Evolutionary conservation across 2,329 filamentous ascomycete genomes (phyloP).

Genomic region (Penicillium expansum): DNA sequence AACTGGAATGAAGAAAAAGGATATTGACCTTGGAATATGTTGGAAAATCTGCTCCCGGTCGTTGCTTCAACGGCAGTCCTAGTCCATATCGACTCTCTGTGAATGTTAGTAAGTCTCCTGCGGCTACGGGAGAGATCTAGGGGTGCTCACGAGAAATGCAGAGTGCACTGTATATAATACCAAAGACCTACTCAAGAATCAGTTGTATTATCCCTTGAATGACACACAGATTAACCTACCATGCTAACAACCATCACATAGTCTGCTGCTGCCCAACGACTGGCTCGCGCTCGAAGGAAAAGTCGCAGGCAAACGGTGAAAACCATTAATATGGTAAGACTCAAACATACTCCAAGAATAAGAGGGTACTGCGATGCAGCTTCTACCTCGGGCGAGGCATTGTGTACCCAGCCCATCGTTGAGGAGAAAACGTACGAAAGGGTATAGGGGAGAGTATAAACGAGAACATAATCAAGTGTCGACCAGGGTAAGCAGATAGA

Average conservation of each 20-base stretch:
- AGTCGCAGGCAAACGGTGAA: slow-evolving; percentile 44
- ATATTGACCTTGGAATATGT: slow-evolving; percentile 44
- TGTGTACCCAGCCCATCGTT: slow-evolving; percentile 52
- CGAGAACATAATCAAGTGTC: neutral
- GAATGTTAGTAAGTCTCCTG: neutral
- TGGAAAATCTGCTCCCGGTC: slow-evolving; percentile 46
- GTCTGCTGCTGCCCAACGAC: slow-evolving; percentile 51
- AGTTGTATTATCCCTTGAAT: neutral
- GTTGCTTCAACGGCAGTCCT: slow-evolving; percentile 46
- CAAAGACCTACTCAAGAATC: slow-evolving; percentile 43
- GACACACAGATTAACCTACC: slow-evolving; percentile 20
- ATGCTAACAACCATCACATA: slow-evolving; percentile 41
- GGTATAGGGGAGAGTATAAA: neutral
- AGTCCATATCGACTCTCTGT: slow-evolving; percentile 55
- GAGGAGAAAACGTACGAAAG: neutral
- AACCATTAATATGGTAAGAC: slow-evolving; percentile 46
- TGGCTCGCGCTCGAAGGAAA: slow-evolving; percentile 43
- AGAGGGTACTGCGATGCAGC: slow-evolving; percentile 48
- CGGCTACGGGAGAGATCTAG: neutral
- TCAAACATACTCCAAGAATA: slow-evolving; percentile 51
- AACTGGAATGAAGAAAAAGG: neutral
- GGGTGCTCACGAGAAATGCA: slow-evolving; percentile 50
- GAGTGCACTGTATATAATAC: slow-evolving; percentile 50
- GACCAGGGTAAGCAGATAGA: neutral
- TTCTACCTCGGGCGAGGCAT: slow-evolving; percentile 50